A percentile compares a stretch with the other conserved stretches of the same genome.
Conservation (phyloP, 2,329 filamentous ascomycete species). For the Ploettnerulaceae sp. region DNA sequence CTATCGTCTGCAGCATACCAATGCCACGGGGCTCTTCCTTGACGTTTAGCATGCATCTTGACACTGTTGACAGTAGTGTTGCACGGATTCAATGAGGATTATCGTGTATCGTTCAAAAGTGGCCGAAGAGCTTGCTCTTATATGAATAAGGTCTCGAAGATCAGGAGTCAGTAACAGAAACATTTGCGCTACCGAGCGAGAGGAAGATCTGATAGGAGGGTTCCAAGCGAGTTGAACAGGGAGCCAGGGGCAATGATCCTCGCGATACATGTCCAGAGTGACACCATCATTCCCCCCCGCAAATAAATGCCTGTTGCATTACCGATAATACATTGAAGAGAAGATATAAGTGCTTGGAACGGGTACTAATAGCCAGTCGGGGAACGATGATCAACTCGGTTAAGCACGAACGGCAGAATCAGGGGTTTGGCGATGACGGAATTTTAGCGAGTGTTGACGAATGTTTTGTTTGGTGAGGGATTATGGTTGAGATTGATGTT, state of each 20-base stretch:
- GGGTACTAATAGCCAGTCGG: too few species aligned
- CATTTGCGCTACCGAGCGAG: too few species aligned
- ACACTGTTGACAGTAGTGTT: too few species aligned
- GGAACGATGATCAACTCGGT: too few species aligned
- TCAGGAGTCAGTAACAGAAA: too few species aligned
- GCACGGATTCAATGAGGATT: too few species aligned
- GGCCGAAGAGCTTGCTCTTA: too few species aligned
- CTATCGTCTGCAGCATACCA: slow-evolving; percentile 49
- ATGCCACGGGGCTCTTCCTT: slow-evolving; percentile 30
- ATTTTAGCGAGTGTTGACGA: slow-evolving; percentile 6
- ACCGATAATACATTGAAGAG: background rate
- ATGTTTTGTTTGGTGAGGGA: background rate
- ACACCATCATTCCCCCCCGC: background rate
- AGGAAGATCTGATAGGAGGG: background rate
- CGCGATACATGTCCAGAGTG: background rate
- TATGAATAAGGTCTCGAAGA: too few species aligned
- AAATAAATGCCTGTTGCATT: too few species aligned
- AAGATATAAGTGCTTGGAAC: too few species aligned
- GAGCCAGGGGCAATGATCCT: background rate
- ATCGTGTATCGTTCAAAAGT: too few species aligned
- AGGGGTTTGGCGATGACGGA: background rate
- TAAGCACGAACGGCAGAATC: background rate
- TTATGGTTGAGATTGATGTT: too few species aligned
- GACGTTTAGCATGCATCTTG: slow-evolving; percentile 19
- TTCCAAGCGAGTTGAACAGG: background rate